phyloP scores from a whole-genome alignment of 176 grass and related monocot genomes.

The Cenchrus americanus region DNA sequence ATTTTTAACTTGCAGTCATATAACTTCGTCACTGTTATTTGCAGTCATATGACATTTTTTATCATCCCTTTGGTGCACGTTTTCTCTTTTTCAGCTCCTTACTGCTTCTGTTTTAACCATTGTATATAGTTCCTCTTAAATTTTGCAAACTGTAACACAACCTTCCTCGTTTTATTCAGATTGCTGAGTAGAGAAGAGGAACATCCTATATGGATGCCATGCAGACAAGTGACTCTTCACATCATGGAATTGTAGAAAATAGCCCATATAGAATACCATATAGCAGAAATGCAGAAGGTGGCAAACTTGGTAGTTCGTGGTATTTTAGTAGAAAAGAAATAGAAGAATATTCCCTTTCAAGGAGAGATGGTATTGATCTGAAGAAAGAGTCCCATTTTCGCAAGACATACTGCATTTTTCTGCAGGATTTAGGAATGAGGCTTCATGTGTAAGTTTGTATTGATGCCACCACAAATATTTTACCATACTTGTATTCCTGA shows the following conservation, averaged over 20 bases:
- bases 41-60: neutral
- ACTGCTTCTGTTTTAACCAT: neutral
- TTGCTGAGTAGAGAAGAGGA: constrained; percentile 27
- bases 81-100: neutral
- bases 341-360: constrained; percentile 84
- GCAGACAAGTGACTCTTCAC: constrained; percentile 58
- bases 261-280: constrained; percentile 64
- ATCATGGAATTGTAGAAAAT: constrained; percentile 62
- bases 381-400: constrained; percentile 89
- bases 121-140: neutral
- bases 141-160: constrained; percentile 32
- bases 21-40: no score
- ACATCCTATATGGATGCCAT: constrained; percentile 44
- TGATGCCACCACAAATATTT: neutral
- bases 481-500: constrained; percentile 17
- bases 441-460: constrained; percentile 89
- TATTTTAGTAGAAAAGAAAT: constrained; percentile 92
- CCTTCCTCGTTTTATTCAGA: constrained; percentile 33
- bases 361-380: constrained; percentile 75
- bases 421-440: constrained; percentile 96
- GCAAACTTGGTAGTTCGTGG: constrained; percentile 75
- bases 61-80: neutral
- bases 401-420: constrained; percentile 92
- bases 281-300: constrained; percentile 47
- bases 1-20: no score